Conservation (phyloP, 78 protist species). For the Protostelium mycophagum region DNA sequence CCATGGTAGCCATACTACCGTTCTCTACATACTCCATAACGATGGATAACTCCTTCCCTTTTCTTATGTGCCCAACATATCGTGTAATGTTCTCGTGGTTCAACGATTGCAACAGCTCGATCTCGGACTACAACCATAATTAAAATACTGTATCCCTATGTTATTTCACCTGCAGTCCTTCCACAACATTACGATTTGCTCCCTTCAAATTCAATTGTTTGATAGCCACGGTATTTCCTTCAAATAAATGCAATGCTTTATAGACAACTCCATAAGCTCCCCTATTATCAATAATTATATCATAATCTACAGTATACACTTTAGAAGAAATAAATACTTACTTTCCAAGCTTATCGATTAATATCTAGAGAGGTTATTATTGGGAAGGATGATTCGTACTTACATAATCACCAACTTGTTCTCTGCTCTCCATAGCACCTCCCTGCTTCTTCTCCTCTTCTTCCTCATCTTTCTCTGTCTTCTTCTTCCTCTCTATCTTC, state of each 20-base stretch:
- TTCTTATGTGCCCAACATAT: conserved; percentile 48
- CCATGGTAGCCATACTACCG: conserved; percentile 83
- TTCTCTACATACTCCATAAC: conserved; percentile 90
- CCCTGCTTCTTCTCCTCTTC: not conserved
- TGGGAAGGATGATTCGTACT: not conserved
- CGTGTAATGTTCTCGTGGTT: conserved; percentile 81
- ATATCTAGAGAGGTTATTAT: not conserved
- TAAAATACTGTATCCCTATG: not conserved
- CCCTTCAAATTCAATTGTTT: conserved; percentile 70
- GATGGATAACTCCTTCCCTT: conserved; percentile 74
- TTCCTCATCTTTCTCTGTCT: not conserved
- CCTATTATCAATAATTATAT: too few species aligned
- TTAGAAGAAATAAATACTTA: not conserved
- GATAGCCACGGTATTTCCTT: conserved; percentile 73
- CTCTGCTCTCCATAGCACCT: not conserved
- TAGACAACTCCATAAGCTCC: not conserved
- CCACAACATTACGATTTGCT: conserved; percentile 32
- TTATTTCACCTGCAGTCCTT: not conserved
- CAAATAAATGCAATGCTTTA: not conserved
- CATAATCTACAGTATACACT: too few species aligned
- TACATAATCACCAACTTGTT: not conserved
- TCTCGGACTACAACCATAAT: conserved; percentile 45
- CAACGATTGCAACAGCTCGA: conserved; percentile 73
- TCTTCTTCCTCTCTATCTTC: not conserved
- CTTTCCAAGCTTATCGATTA: not conserved